Conservation (phyloP, 345 rosid species). For the Anacardium occidentale region DNA sequence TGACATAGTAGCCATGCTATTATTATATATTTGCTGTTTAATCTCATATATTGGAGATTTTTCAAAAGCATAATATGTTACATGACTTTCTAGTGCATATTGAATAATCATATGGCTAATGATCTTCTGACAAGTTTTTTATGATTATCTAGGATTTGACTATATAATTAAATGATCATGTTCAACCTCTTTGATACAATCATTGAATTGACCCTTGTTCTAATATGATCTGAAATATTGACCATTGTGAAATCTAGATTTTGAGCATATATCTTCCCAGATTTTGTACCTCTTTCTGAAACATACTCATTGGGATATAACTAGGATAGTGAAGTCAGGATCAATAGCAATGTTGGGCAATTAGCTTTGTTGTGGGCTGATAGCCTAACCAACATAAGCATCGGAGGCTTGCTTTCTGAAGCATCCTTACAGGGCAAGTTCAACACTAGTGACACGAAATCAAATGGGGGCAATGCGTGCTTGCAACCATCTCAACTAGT, state of each 20-base stretch:
- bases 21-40: not conserved
- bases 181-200: not conserved
- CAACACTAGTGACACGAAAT: constrained; percentile 25
- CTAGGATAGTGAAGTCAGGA: constrained; percentile 46
- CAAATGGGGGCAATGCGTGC: constrained; percentile 35
- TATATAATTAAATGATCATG: constrained; percentile 10
- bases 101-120: not conserved
- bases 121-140: not conserved
- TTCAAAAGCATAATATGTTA: not conserved
- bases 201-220: constrained; percentile 4
- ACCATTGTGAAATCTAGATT: not conserved
- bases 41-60: not conserved
- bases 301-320: constrained; percentile 23
- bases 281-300: constrained; percentile 19
- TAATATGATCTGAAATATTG: not conserved
- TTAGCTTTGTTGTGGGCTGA: constrained; percentile 61
- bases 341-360: constrained; percentile 32
- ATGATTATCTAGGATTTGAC: not conserved
- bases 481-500: constrained; percentile 50
- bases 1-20: constrained; percentile 10
- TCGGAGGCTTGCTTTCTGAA: constrained; percentile 81
- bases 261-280: not conserved
- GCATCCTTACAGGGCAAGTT: constrained; percentile 61
- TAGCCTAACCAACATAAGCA: constrained; percentile 62
- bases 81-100: too few relatives aligned